Evolutionary conservation across 768 basidiomycete genomes (phyloP).

Genomic region (Pleurotus citrinopileatus): DNA sequence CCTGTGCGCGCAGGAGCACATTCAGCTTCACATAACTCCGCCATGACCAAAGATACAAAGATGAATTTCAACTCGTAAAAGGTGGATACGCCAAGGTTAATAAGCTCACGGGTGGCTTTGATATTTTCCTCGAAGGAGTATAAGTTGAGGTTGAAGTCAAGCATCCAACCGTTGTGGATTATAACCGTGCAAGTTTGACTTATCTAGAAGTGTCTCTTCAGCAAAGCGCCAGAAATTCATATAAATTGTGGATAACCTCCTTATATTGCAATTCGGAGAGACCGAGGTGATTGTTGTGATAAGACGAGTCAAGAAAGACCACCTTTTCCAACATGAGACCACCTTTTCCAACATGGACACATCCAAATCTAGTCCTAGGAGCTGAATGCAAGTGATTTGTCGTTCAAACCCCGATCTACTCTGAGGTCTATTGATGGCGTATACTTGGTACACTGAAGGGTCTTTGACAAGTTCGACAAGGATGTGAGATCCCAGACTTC

Average conservation of each 20-base stretch:
- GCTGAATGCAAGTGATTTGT: not conserved
- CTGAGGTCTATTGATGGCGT: slow-evolving; percentile 28
- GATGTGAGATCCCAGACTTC: slow-evolving; percentile 23
- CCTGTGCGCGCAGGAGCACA: slow-evolving; percentile 14
- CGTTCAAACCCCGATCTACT: not conserved
- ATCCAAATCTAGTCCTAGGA: not conserved
- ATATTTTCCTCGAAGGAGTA: not conserved
- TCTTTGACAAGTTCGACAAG: slow-evolving; percentile 21
- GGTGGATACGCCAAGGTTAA: not conserved
- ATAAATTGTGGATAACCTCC: not conserved
- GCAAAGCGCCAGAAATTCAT: not conserved
- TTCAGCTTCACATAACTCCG: not conserved
- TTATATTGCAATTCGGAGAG: not conserved
- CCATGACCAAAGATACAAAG: not conserved
- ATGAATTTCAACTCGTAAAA: not conserved
- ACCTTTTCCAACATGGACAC: too few relatives aligned
- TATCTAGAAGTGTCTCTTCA: not conserved
- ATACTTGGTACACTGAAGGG: slow-evolving; percentile 35
- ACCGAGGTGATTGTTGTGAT: not conserved
- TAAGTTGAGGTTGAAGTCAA: not conserved
- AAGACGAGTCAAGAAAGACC: not conserved
- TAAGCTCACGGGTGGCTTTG: not conserved
- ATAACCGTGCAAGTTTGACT: not conserved
- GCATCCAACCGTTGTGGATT: not conserved
- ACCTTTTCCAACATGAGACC: too few relatives aligned